phyloP scores from a whole-genome alignment of 2,329 filamentous ascomycete genomes.

The Diaporthe aspalathi region DNA sequence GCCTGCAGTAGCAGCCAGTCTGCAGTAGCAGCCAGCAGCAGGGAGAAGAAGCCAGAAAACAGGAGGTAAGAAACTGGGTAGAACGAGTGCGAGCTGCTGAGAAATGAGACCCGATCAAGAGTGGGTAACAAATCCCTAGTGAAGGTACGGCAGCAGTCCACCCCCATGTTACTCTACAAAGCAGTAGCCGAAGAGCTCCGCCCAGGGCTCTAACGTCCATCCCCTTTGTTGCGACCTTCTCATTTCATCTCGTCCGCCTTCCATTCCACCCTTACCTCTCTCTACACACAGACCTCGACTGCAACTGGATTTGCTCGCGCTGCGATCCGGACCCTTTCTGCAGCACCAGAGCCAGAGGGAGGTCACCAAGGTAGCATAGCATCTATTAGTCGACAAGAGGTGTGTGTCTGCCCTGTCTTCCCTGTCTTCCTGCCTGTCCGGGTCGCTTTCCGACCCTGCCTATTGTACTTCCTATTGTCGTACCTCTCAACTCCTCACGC shows the following conservation, averaged over 20 bases:
- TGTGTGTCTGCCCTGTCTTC: constrained; percentile 15
- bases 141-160: neutral
- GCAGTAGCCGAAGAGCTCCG: constrained; percentile 21
- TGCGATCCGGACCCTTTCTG: constrained; percentile 24
- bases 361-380: constrained; percentile 1
- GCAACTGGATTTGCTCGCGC: constrained; percentile 5
- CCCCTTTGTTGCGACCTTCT: constrained; percentile 30
- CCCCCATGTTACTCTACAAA: too few species aligned
- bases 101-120: constrained; percentile 28
- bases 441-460: neutral
- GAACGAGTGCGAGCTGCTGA: constrained; percentile 1
- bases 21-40: neutral
- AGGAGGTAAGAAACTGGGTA: neutral
- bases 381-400: neutral
- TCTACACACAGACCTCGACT: constrained; percentile 23
- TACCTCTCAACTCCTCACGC: neutral
- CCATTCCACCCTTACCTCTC: constrained; percentile 25
- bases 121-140: constrained; percentile 32
- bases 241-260: constrained; percentile 29
- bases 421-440: neutral
- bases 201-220: constrained; percentile 20
- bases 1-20: neutral
- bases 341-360: constrained; percentile 11
- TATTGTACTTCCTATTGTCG: neutral
- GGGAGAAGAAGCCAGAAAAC: too few species aligned